A percentile compares a stretch with the other conserved stretches of the same genome.
Conservation (phyloP, 352 stramenopile genomes). For the Saprolegnia parasitica region DNA sequence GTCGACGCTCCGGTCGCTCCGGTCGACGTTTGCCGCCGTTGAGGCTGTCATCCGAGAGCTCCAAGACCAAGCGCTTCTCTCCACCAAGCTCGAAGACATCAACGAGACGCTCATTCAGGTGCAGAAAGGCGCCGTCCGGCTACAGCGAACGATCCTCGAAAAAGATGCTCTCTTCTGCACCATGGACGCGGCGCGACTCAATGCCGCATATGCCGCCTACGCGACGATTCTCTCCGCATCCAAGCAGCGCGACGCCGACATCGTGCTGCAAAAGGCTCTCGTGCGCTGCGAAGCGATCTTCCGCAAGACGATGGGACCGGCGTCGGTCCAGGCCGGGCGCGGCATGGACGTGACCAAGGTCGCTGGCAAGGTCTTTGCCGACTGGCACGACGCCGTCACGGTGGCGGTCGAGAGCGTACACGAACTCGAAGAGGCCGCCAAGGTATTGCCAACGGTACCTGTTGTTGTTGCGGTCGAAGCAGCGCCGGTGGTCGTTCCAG, state of each 20-base stretch:
- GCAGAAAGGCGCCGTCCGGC: conserved; percentile 41
- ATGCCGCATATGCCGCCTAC: conserved; percentile 34
- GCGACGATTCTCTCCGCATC: background rate
- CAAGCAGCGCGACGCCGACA: conserved; percentile 39
- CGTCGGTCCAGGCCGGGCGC: conserved; percentile 42
- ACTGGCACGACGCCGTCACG: conserved; percentile 44
- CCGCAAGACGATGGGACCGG: conserved; percentile 40
- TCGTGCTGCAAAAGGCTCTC: conserved; percentile 40
- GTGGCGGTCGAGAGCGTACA: conserved; percentile 34
- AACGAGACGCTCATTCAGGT: conserved; percentile 36
- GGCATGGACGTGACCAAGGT: conserved; percentile 29
- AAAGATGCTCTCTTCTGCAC: conserved; percentile 58
- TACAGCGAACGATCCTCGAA: conserved; percentile 44
- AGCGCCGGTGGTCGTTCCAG: background rate
- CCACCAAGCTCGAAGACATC: conserved; percentile 31
- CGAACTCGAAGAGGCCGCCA: conserved; percentile 37
- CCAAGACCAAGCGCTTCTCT: conserved; percentile 35
- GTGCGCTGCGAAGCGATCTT: conserved; percentile 35
- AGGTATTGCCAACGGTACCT: conserved; percentile 36
- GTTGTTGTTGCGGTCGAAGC: background rate
- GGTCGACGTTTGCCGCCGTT: conserved; percentile 34
- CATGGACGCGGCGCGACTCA: conserved; percentile 49
- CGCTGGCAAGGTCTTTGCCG: conserved; percentile 42
- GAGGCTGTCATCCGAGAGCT: conserved; percentile 39
- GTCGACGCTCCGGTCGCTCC: conserved; percentile 30